phyloP scores from a whole-genome alignment of 2,329 filamentous ascomycete genomes.

The Diatrype stigma region DNA sequence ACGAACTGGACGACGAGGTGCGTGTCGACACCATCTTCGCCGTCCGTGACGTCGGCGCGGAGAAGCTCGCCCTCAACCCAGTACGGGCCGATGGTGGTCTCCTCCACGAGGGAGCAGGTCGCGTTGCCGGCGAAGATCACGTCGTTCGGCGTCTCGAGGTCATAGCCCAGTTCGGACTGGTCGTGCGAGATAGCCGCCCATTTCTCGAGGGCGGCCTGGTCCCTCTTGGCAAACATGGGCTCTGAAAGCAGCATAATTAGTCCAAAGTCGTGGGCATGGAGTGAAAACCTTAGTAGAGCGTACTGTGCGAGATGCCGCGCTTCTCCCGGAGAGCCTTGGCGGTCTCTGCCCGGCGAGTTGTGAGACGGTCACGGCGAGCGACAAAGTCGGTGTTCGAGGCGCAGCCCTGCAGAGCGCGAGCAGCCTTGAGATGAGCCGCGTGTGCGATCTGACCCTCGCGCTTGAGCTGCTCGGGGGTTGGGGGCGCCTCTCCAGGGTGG shows the following conservation, averaged over 20 bases:
- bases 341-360: constrained; percentile 32
- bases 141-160: constrained; percentile 32
- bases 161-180: constrained; percentile 23
- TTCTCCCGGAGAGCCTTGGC: constrained; percentile 33
- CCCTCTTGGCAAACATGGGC: constrained; percentile 22
- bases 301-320: constrained; percentile 24
- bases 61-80: constrained; percentile 33
- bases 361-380: constrained; percentile 33
- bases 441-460: constrained; percentile 29
- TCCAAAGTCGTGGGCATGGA: too few species aligned
- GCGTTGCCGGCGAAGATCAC: constrained; percentile 27
- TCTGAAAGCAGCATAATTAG: constrained; percentile 7
- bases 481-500: constrained; percentile 34
- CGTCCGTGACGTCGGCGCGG: constrained; percentile 33
- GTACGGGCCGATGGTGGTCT: constrained; percentile 26
- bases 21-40: constrained; percentile 31
- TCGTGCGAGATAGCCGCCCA: constrained; percentile 23
- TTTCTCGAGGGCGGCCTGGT: constrained; percentile 20
- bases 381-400: constrained; percentile 29
- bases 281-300: constrained; percentile 6
- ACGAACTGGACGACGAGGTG: constrained; percentile 37
- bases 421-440: constrained; percentile 29
- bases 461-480: constrained; percentile 22
- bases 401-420: constrained; percentile 34
- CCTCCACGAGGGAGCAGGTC: constrained; percentile 24